Evolutionary conservation across 2,329 filamentous ascomycete species (phyloP).

Genomic region (Cercospora sp.): DNA sequence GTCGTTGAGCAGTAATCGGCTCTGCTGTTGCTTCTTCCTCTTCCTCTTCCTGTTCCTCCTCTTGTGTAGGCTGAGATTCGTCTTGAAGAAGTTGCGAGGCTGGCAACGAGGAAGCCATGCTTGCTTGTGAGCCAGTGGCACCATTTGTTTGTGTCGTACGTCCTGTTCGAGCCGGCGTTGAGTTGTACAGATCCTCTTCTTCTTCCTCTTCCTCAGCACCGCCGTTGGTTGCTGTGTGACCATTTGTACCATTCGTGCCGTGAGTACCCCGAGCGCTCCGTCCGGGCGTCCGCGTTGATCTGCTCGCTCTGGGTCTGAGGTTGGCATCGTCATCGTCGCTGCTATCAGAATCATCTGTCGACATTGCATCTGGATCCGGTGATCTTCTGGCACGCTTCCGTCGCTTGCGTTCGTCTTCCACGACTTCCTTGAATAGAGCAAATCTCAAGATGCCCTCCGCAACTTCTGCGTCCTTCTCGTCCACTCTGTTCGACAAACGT

Average conservation of each 20-base stretch:
- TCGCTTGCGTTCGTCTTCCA: slow-evolving; percentile 75
- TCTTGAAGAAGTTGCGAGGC: slow-evolving; percentile 67
- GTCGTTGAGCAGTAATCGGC: slow-evolving; percentile 61
- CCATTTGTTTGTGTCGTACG: slow-evolving; percentile 39
- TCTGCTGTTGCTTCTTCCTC: slow-evolving; percentile 44
- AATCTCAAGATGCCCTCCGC: slow-evolving; percentile 91
- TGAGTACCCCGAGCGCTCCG: slow-evolving; percentile 28
- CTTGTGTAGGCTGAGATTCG: slow-evolving; percentile 49
- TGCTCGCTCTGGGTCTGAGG: slow-evolving; percentile 33
- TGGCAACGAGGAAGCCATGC: slow-evolving; percentile 77
- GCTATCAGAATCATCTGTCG: slow-evolving; percentile 56
- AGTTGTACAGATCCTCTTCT: slow-evolving; percentile 56
- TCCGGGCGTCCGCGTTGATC: slow-evolving; percentile 34
- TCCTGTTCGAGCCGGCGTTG: slow-evolving; percentile 30
- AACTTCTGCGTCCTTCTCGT: slow-evolving; percentile 82
- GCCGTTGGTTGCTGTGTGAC: slow-evolving; percentile 33
- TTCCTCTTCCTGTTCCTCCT: slow-evolving; percentile 38
- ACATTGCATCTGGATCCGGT: slow-evolving; percentile 56
- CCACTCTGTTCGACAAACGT: slow-evolving; percentile 81
- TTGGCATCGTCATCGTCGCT: slow-evolving; percentile 59
- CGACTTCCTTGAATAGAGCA: slow-evolving; percentile 94
- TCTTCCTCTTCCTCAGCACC: slow-evolving; percentile 49
- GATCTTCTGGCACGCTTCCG: slow-evolving; percentile 72
- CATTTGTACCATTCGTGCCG: slow-evolving; percentile 29
- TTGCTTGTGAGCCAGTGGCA: slow-evolving; percentile 55